Evolutionary conservation across 1,284 basidiomycete species (phyloP).

Genomic region (Trichosporon asahii): DNA sequence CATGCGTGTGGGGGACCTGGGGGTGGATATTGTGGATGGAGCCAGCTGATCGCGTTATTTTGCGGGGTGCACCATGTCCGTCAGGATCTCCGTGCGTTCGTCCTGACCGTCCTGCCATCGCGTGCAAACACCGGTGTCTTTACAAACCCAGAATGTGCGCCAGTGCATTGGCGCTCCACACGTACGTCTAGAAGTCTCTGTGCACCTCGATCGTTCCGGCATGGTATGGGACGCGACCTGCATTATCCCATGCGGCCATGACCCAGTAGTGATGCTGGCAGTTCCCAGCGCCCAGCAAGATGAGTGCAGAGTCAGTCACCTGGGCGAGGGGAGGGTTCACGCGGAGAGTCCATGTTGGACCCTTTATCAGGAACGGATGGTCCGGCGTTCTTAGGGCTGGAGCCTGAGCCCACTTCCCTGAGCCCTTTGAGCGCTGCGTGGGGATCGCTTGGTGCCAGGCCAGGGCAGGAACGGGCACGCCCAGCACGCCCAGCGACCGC

Average conservation of each 20-base stretch:
- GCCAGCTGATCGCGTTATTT: not conserved
- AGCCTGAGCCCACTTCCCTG: not conserved
- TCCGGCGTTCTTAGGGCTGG: not conserved
- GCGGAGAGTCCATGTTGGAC: not conserved
- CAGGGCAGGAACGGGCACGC: too few species aligned
- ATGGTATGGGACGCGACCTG: not conserved
- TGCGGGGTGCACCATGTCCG: not conserved
- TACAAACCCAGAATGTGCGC: too few species aligned
- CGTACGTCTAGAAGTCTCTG: not conserved
- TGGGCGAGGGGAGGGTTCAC: not conserved
- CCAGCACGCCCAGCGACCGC: not conserved
- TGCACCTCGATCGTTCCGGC: not conserved
- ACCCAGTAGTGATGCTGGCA: not conserved
- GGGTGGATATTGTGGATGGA: too few species aligned
- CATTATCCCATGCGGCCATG: not conserved
- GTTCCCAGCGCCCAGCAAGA: not conserved
- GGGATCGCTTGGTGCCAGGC: not conserved
- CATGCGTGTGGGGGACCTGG: not conserved
- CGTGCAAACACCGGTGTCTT: not conserved
- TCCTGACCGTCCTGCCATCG: not conserved
- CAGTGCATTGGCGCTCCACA: not conserved
- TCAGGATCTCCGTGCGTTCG: not conserved
- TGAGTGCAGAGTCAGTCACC: not conserved
- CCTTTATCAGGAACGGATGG: not conserved
- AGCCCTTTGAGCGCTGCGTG: not conserved